phyloP scores from a whole-genome alignment of 2,329 filamentous ascomycete species.

The Bimuria novae-zelandiae region DNA sequence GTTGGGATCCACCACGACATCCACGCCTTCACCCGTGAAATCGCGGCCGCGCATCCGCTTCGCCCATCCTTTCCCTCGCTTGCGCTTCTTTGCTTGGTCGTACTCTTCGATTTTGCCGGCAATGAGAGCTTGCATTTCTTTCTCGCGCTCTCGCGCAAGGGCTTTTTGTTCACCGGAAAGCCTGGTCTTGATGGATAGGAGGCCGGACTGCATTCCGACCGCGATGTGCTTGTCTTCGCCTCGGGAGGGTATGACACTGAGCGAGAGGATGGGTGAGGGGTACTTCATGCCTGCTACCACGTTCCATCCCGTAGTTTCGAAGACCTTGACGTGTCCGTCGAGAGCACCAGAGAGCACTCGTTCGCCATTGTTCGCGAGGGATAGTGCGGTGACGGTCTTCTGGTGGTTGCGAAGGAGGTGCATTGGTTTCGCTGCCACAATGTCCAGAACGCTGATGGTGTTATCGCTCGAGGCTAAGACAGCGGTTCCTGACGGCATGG shows the following conservation, averaged over 20 bases:
- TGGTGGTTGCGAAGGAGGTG: constrained; percentile 92
- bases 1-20: constrained; percentile 84
- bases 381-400: constrained; percentile 91
- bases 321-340: constrained; percentile 96
- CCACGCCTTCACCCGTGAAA: constrained; percentile 79
- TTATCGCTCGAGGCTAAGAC: constrained; percentile 84
- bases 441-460: constrained; percentile 86
- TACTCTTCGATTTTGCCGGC: constrained; percentile 78
- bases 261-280: constrained; percentile 83
- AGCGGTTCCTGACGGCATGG: constrained; percentile 84
- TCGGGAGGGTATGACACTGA: constrained; percentile 73
- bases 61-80: constrained; percentile 63
- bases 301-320: constrained; percentile 93
- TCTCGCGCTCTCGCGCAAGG: constrained; percentile 74
- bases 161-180: constrained; percentile 80
- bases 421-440: constrained; percentile 86
- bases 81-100: constrained; percentile 72
- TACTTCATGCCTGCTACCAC: constrained; percentile 96
- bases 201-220: constrained; percentile 91
- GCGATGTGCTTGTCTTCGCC: constrained; percentile 89
- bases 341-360: constrained; percentile 86
- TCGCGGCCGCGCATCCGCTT: constrained; percentile 72
- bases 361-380: constrained; percentile 77
- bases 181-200: constrained; percentile 89
- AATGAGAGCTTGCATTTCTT: constrained; percentile 82